Conservation (phyloP, 2,329 filamentous ascomycete species). For the Colletotrichum incanum region DNA sequence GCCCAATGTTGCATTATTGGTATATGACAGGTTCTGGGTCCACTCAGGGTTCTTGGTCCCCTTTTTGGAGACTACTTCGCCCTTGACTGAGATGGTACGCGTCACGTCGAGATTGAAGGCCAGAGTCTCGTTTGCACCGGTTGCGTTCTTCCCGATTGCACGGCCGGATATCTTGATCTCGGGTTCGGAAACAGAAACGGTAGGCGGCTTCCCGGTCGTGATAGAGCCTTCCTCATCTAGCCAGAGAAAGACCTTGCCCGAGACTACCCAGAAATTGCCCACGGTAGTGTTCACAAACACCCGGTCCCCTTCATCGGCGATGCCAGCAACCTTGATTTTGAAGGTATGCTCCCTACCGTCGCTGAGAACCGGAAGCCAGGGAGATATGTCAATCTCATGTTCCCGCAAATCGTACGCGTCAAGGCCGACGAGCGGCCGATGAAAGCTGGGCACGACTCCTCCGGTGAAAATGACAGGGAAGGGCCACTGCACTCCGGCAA, state of each 20-base stretch:
- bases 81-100: slow-evolving; percentile 69
- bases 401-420: slow-evolving; percentile 86
- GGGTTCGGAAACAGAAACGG: slow-evolving; percentile 54
- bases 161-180: slow-evolving; percentile 66
- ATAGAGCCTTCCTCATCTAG: slow-evolving; percentile 67
- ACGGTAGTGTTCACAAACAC: slow-evolving; percentile 69
- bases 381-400: slow-evolving; percentile 86
- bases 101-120: slow-evolving; percentile 71
- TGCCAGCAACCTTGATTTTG: slow-evolving; percentile 76
- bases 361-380: slow-evolving; percentile 79
- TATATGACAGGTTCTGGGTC: slow-evolving; percentile 71
- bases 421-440: slow-evolving; percentile 83
- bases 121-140: slow-evolving; percentile 73
- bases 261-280: slow-evolving; percentile 81
- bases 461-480: slow-evolving; percentile 89
- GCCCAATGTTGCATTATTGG: slow-evolving; percentile 63
- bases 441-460: slow-evolving; percentile 82
- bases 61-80: slow-evolving; percentile 65
- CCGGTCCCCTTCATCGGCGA: slow-evolving; percentile 68
- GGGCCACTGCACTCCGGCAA: slow-evolving; percentile 85
- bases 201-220: slow-evolving; percentile 65
- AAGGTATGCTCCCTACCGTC: slow-evolving; percentile 78
- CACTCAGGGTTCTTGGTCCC: slow-evolving; percentile 63
- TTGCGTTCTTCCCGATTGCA: slow-evolving; percentile 58
- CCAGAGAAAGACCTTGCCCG: slow-evolving; percentile 88